Evolutionary conservation across 805 yeast species (phyloP).

Genomic region (Spathaspora arborariae): DNA sequence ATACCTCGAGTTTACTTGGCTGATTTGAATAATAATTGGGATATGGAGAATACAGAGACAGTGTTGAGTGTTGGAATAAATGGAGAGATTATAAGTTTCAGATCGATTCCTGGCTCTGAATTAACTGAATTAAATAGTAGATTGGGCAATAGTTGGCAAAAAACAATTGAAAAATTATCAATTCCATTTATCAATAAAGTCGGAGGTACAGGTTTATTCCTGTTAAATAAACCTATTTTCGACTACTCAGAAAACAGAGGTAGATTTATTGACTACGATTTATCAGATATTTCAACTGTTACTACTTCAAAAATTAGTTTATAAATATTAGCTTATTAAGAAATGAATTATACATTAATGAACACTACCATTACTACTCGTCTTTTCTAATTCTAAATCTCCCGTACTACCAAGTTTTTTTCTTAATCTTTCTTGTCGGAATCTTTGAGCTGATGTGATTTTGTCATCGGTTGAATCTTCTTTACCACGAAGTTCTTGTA

Average conservation of each 20-base stretch:
- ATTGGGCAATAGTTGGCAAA: slow-evolving; percentile 9
- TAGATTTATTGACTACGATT: slow-evolving; percentile 31
- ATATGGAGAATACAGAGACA: slow-evolving; percentile 1
- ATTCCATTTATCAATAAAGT: slow-evolving; percentile 34
- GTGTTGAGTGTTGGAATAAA: slow-evolving; percentile 32
- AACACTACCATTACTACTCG: background rate
- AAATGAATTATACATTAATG: background rate
- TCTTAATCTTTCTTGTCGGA: slow-evolving; percentile 38
- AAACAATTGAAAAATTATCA: slow-evolving; percentile 18
- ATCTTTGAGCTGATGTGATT: slow-evolving; percentile 38
- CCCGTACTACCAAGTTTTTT: slow-evolving; percentile 13
- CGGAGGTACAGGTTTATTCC: slow-evolving; percentile 38
- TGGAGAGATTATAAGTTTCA: slow-evolving; percentile 29
- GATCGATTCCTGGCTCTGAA: slow-evolving; percentile 15
- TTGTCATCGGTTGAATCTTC: slow-evolving; percentile 13
- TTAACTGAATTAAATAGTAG: slow-evolving; percentile 11
- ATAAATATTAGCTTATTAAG: slow-evolving; percentile 2
- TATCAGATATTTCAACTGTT: slow-evolving; percentile 21
- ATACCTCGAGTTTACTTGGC: slow-evolving; percentile 31
- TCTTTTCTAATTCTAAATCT: background rate
- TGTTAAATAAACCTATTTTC: slow-evolving; percentile 33
- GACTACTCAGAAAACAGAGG: slow-evolving; percentile 21
- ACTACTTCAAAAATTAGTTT: slow-evolving; percentile 3
- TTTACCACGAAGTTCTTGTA: slow-evolving; percentile 53
- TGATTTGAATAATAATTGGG: slow-evolving; percentile 21